A percentile compares a stretch with the other conserved stretches of the same genome.
Evolutionary conservation across 495 filamentous ascomycete species (phyloP).

Genomic region (Hyaloscypha variabilis): DNA sequence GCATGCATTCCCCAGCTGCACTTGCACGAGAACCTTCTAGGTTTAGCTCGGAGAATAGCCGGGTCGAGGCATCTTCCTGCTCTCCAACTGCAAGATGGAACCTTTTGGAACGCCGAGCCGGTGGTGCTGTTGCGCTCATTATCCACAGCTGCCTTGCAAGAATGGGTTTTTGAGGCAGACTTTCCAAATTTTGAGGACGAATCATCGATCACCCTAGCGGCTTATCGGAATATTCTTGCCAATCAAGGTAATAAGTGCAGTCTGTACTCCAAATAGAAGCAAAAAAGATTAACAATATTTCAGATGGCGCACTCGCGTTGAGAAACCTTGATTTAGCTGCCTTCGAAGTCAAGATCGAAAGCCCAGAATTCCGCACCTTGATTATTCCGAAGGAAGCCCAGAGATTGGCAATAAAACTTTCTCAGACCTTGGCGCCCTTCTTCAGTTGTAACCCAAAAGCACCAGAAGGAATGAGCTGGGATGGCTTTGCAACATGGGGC

Average conservation of each 20-base stretch:
- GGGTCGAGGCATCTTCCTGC: neutral
- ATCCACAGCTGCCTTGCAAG: neutral
- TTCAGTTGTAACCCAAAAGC: constrained; percentile 7
- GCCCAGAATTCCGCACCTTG: neutral
- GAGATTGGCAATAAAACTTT: constrained; percentile 5
- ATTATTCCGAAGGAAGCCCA: constrained; percentile 5
- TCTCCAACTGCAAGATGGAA: neutral
- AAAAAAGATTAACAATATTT: neutral
- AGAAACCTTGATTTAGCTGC: constrained; percentile 17
- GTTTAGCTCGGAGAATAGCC: neutral
- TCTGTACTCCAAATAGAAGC: neutral
- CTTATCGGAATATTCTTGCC: constrained; percentile 4
- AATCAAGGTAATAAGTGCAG: constrained; percentile 6
- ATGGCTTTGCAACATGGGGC: constrained; percentile 16
- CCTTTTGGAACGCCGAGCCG: neutral
- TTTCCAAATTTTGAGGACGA: constrained; percentile 11
- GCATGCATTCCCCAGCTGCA: neutral
- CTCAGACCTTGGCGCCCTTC: constrained; percentile 6
- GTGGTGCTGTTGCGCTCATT: constrained; percentile 2
- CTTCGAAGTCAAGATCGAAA: neutral
- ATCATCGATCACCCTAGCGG: neutral
- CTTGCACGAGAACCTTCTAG: neutral
- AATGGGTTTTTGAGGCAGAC: constrained; percentile 17
- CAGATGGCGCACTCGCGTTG: constrained; percentile 7
- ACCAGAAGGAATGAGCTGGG: constrained; percentile 1